These are phyloP conservation scores for Kodamaea kakaduensis DNA, from an alignment of 805 yeast species.

Conservation along the genomic window DNA sequence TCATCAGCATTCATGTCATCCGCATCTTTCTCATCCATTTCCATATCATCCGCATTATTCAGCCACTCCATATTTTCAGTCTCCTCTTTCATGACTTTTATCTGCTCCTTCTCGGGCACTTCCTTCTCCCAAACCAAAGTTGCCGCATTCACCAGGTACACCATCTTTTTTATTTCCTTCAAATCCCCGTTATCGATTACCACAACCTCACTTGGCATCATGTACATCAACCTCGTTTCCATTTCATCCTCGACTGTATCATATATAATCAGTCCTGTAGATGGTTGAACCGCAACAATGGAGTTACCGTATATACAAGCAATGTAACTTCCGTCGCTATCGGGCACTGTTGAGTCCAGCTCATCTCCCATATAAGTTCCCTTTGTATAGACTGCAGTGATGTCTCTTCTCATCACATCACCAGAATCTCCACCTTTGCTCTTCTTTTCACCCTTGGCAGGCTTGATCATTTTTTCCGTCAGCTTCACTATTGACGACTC, in stretches of 20 bases:
- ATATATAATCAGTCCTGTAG: slow-evolving; percentile 70
- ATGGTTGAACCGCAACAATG: slow-evolving; percentile 62
- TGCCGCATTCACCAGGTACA: slow-evolving; percentile 17
- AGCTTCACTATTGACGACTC: slow-evolving; percentile 76
- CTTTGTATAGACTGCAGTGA: slow-evolving; percentile 70
- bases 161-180: slow-evolving; percentile 3
- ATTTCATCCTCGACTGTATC: slow-evolving; percentile 66
- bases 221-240: slow-evolving; percentile 68
- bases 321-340: slow-evolving; percentile 34
- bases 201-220: slow-evolving; percentile 75
- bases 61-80: no score
- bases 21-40: no score
- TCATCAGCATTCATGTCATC: no score
- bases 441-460: neutral
- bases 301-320: slow-evolving; percentile 36
- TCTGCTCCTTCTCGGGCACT: neutral
- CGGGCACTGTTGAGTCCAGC: slow-evolving; percentile 9
- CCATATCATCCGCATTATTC: no score
- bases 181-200: slow-evolving; percentile 21
- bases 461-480: slow-evolving; percentile 34
- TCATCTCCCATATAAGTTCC: slow-evolving; percentile 79
- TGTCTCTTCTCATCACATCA: slow-evolving; percentile 59
- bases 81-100: neutral
- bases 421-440: slow-evolving; percentile 35
- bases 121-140: slow-evolving; percentile 5